These are phyloP conservation scores for Raffaelea ambrosiae DNA, from an alignment of 2,329 filamentous ascomycete genomes.

Conservation along the genomic window DNA sequence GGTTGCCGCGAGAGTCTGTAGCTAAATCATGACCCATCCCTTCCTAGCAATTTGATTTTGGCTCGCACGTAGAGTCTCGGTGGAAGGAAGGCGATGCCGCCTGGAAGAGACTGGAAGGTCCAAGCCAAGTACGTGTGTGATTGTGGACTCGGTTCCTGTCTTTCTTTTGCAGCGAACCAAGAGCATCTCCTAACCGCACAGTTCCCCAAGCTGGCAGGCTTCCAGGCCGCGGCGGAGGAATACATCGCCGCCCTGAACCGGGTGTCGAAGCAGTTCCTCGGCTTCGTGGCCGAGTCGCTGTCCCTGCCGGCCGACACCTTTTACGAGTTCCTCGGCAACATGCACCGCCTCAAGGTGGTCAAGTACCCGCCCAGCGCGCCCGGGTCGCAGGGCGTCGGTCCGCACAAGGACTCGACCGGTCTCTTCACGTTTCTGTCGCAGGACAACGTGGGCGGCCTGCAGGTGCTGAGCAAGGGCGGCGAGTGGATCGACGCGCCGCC, in stretches of 20 bases:
- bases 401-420: conserved; percentile 54
- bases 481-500: conserved; percentile 41
- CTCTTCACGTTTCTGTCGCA: conserved; percentile 58
- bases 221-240: conserved; percentile 28
- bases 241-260: conserved; percentile 44
- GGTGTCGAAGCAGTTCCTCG: conserved; percentile 44
- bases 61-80: neutral
- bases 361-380: conserved; percentile 34
- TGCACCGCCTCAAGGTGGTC: conserved; percentile 52
- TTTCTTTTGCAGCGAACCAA: neutral
- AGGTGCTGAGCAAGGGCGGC: conserved; percentile 40
- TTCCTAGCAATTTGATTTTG: conserved; percentile 51
- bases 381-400: conserved; percentile 44
- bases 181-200: conserved; percentile 6
- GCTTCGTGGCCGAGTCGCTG: conserved; percentile 47
- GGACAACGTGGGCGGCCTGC: conserved; percentile 40
- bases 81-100: conserved; percentile 19
- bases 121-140: conserved; percentile 24
- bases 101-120: conserved; percentile 34
- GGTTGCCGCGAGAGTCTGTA: neutral
- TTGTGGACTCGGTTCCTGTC: neutral
- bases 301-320: conserved; percentile 39
- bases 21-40: neutral
- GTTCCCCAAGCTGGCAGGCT: conserved; percentile 14
- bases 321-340: conserved; percentile 42